Percentiles rank a stretch among this genome's conserved stretches.
Conservation (phyloP, 2,329 filamentous ascomycete species). For the Aurifilum marmelostoma region DNA sequence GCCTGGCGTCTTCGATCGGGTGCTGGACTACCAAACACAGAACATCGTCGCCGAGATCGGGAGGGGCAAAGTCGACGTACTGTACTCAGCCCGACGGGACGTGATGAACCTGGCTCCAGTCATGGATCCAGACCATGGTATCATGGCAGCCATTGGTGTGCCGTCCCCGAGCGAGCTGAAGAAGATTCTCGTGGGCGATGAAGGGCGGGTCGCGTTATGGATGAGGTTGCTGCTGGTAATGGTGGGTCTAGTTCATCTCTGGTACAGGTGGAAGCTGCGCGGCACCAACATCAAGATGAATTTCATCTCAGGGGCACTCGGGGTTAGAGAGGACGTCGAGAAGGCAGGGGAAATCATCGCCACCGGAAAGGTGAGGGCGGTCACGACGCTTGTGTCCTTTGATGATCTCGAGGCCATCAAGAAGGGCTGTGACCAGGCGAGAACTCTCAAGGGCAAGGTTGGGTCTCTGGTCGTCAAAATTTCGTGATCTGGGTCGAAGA, state of each 20-base stretch:
- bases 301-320: slow-evolving; percentile 49
- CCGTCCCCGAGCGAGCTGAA: slow-evolving; percentile 39
- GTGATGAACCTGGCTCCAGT: slow-evolving; percentile 45
- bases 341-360: slow-evolving; percentile 45
- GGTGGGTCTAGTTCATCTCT: slow-evolving; percentile 40
- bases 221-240: slow-evolving; percentile 32
- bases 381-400: slow-evolving; percentile 47
- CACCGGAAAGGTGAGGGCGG: slow-evolving; percentile 45
- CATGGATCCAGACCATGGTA: slow-evolving; percentile 42
- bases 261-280: slow-evolving; percentile 46
- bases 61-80: slow-evolving; percentile 51
- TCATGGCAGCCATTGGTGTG: slow-evolving; percentile 46
- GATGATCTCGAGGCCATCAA: slow-evolving; percentile 48
- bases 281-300: slow-evolving; percentile 50
- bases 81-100: slow-evolving; percentile 51
- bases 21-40: slow-evolving; percentile 46
- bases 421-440: slow-evolving; percentile 45
- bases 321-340: slow-evolving; percentile 47
- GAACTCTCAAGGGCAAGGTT: slow-evolving; percentile 46
- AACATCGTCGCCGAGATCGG: slow-evolving; percentile 44
- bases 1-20: slow-evolving; percentile 23
- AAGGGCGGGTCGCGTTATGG: slow-evolving; percentile 40
- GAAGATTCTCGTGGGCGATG: slow-evolving; percentile 38
- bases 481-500: slow-evolving; percentile 30
- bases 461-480: slow-evolving; percentile 49